Evolutionary conservation across 345 rosid genomes (phyloP).

Genomic region (Ceriops tagal): DNA sequence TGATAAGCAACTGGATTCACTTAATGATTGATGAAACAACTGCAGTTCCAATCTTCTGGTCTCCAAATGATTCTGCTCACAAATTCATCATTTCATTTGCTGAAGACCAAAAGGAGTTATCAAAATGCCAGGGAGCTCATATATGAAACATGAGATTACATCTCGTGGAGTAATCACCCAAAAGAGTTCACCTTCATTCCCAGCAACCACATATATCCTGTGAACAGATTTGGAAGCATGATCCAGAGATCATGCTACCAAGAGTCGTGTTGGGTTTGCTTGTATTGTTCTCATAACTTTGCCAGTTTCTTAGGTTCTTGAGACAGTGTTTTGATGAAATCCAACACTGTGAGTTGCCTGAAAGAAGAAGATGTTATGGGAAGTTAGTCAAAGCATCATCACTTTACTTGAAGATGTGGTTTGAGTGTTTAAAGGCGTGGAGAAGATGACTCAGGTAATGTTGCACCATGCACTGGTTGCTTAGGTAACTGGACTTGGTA

Average conservation of each 20-base stretch:
- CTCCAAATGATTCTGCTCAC: constrained; percentile 18
- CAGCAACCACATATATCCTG: constrained; percentile 56
- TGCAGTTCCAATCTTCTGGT: not conserved
- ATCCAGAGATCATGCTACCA: constrained; percentile 53
- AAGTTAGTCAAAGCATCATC: not conserved
- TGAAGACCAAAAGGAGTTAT: constrained; percentile 53
- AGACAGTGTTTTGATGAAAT: constrained; percentile 47
- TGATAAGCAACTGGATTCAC: not conserved
- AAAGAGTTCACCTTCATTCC: constrained; percentile 44
- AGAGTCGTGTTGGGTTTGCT: constrained; percentile 55
- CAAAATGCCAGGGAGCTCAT: constrained; percentile 66
- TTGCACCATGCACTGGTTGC: too few relatives aligned
- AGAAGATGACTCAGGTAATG: constrained; percentile 4
- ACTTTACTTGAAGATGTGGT: too few relatives aligned
- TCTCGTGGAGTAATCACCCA: constrained; percentile 82
- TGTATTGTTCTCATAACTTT: constrained; percentile 53
- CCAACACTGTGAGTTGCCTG: constrained; percentile 63
- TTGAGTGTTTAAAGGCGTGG: not conserved
- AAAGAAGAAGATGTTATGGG: constrained; percentile 4
- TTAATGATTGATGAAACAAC: not conserved
- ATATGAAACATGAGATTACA: constrained; percentile 77
- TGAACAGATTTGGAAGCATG: constrained; percentile 67
- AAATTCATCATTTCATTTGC: constrained; percentile 50
- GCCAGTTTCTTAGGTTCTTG: constrained; percentile 35
- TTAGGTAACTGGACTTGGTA: too few relatives aligned